Evolutionary conservation across 1,284 basidiomycete genomes (phyloP), one percentile per base, ranked within the genome.

Genomic region (Xerocomus nothofagi): DNA sequence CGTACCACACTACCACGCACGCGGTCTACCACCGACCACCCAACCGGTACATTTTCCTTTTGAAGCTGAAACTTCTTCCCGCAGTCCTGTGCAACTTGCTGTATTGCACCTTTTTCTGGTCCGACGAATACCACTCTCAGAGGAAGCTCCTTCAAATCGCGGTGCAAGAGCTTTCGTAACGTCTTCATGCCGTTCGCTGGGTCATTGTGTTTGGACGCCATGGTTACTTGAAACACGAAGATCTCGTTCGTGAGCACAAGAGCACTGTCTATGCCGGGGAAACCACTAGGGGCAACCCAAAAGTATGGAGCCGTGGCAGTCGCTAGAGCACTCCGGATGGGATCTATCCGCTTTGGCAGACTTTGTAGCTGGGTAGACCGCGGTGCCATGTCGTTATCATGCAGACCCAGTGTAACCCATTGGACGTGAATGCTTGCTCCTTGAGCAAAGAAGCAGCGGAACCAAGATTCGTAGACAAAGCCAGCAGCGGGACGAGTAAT

Each of bases 381-480:
- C 20, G 1, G 6, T 7, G 3, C 2, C 10, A 1, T 7, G 12
- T n/a, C n/a, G n/a, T 20, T 17, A 1, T 20, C 3, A 5, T 14
- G 3, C 10, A 11, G 3, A 11, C 9, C 10, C 10, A 2, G 26
- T 27, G 26, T 11, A 27, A 34, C 4, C 34, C 29, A 33, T 0
- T 33, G 23, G 30, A n/a, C n/a, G n/a, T n/a, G 31, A 47, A 0
- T 8, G 0, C 14, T 49, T 29, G 11, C 1, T 3, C 3, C 4
- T 30, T 15, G 17, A 0, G 26, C 21, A 8, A 10, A 14, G 11
- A 46, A 6, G 20, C 23, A 49, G n/a, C 8, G 34, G n/a, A 52
- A 39, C 53, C 54, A 55, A 1, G 9, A 21, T 32, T 42, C 31
- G 12, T 30, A 47, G 9, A 56, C 36, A n/a, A 8, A 21, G 0